Base-by-base conservation (phyloP, 1,284 basidiomycete genomes). In the Stygiomarasmius scandens region DNA sequence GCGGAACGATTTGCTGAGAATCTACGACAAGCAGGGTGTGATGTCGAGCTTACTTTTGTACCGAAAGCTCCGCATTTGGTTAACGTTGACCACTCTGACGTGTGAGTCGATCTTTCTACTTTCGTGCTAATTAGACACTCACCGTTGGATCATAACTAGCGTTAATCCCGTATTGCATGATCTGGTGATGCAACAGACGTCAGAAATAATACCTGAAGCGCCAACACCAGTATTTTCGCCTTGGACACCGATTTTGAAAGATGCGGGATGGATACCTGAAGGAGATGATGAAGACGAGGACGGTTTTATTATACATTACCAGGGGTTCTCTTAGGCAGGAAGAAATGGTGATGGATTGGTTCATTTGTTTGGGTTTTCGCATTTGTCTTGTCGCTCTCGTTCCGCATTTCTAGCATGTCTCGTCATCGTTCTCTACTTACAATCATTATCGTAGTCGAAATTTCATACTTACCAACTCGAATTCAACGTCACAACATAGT, bases 61-160 rank as follows among this genome's bases (percentile, higher is more conserved):
- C 55, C 63, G 2, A 65, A 63, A 24, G 75, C 74, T 16, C 69
- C 72, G 2, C 76, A 77, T 58, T 74, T 73, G 58, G 72, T 72
- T 9, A 64, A 62, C 38, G 65, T 72, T 2, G 73, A 74, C 5
- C 64, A 75, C 57, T 56, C 67, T 9, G 60, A 66, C 14, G 57
- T 67, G 73, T 76, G 56, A 58, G 69, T 65, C 11, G 20, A 45
- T 38, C 19, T 23, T 12, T 19, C 48, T 16, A 41, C 38, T 29
- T 41, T 1, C 3, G n/a, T 12, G 22, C 25, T 20, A 6, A 4
- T 34, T 36, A 24, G 25, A n/a, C 3, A 9, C 23, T 16, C 4
- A 36, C 29, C 24, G 36, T 29, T 29, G 20, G 43, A n/a, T 10
- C 25, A 16, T 29, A 27, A 24, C 10, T 20, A 57, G 55, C 24